phyloP scores from a whole-genome alignment of 2,329 filamentous ascomycete genomes.

The Verticillium zaregamsianum region DNA sequence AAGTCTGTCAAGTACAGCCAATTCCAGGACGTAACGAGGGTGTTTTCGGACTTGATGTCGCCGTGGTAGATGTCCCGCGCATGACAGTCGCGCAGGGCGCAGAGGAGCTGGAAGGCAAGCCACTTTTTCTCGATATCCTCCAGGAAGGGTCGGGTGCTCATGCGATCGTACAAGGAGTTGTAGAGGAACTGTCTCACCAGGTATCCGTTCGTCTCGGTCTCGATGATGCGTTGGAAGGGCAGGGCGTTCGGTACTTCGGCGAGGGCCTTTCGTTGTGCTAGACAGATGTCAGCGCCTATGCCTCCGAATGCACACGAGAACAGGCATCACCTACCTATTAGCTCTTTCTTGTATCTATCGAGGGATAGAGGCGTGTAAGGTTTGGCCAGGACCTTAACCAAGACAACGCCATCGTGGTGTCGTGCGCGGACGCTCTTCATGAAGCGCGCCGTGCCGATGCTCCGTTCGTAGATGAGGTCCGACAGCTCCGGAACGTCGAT shows the following conservation, averaged over 20 bases:
- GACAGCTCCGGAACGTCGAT: conserved; percentile 92
- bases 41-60: conserved; percentile 97
- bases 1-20: conserved; percentile 99
- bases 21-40: conserved; percentile 97
- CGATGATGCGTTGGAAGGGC: conserved; percentile 83
- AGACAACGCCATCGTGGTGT: conserved; percentile 83
- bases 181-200: conserved; percentile 93
- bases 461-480: conserved; percentile 88
- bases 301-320: no score
- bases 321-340: conserved; percentile 56
- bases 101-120: conserved; percentile 93
- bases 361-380: conserved; percentile 80
- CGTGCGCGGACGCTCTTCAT: conserved; percentile 94
- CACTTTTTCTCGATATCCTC: conserved; percentile 99
- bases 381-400: conserved; percentile 94
- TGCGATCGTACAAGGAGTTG: conserved; percentile 92
- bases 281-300: conserved; percentile 6
- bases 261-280: conserved; percentile 75
- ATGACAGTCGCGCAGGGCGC: conserved; percentile 88
- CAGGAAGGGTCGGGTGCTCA: conserved; percentile 92
- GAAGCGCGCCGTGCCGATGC: conserved; percentile 85
- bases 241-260: conserved; percentile 86
- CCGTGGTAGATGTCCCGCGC: conserved; percentile 87
- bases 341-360: conserved; percentile 70
- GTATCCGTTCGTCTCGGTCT: conserved; percentile 88